A percentile compares a stretch with the other conserved stretches of the same genome.
Evolutionary conservation across 2,329 filamentous ascomycete genomes (phyloP).

Genomic region (Fusarium guadeloupense): DNA sequence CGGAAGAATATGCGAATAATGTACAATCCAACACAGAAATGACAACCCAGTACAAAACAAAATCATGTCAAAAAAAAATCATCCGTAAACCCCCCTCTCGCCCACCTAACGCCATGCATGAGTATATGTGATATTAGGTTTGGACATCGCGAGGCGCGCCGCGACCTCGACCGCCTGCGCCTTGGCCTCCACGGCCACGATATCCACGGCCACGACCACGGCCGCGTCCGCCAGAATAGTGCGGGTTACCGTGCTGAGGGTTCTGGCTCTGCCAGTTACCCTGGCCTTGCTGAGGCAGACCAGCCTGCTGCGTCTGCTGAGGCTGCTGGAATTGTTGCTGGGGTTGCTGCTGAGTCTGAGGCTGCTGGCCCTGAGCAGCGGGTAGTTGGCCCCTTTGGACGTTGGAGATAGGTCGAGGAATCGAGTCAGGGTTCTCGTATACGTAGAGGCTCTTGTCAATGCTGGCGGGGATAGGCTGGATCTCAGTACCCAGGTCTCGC

Average conservation of each 20-base stretch:
- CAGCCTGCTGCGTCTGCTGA: constrained; percentile 45
- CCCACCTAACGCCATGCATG: constrained; percentile 43
- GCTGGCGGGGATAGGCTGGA: constrained; percentile 90
- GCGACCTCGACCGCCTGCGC: constrained; percentile 49
- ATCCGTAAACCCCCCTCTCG: constrained; percentile 33
- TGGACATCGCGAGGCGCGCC: constrained; percentile 50
- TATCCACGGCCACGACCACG: constrained; percentile 52
- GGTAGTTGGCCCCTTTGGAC: constrained; percentile 48
- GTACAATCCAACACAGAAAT: constrained; percentile 54
- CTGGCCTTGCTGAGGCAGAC: constrained; percentile 47
- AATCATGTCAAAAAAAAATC: constrained; percentile 45
- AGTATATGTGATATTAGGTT: constrained; percentile 45
- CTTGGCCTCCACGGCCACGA: constrained; percentile 51
- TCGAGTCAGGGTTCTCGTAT: constrained; percentile 94
- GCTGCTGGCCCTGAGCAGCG: constrained; percentile 44
- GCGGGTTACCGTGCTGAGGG: constrained; percentile 49
- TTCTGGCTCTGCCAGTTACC: constrained; percentile 54
- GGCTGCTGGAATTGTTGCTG: constrained; percentile 41
- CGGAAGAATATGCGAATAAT: constrained; percentile 52
- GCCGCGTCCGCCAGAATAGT: constrained; percentile 50
- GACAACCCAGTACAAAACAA: constrained; percentile 45
- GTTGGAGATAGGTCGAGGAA: constrained; percentile 79
- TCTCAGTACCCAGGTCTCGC: constrained; percentile 95
- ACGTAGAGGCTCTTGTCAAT: constrained; percentile 99
- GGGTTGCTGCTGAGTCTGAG: constrained; percentile 44